Conservation (phyloP, 140 eudicot species). For the Bidens hawaiensis region DNA sequence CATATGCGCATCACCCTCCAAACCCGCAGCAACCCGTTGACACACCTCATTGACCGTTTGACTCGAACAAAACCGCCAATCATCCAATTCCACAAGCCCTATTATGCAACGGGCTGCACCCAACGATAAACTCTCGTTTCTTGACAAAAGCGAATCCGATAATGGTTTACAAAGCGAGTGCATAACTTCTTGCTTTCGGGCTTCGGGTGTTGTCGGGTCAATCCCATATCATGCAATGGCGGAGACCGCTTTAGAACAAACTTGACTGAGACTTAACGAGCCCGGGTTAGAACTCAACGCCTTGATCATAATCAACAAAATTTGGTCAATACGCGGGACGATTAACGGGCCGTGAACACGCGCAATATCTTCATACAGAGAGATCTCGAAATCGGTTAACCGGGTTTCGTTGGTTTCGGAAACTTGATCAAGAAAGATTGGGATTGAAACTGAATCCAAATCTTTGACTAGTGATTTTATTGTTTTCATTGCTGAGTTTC, state of each 20-base stretch:
- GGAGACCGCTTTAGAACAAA: constrained; percentile 83
- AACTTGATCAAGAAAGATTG: constrained; percentile 80
- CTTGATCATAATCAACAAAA: constrained; percentile 65
- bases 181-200: constrained; percentile 46
- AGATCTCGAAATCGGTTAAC: constrained; percentile 60
- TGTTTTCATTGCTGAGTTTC: constrained; percentile 94
- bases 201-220: constrained; percentile 76
- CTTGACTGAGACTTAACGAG: constrained; percentile 80
- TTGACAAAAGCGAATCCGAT: constrained; percentile 69
- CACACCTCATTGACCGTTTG: constrained; percentile 85
- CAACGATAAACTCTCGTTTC: constrained; percentile 65
- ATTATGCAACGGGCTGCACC: constrained; percentile 84
- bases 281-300: constrained; percentile 60
- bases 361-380: constrained; percentile 83
- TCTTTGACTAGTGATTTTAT: constrained; percentile 72
- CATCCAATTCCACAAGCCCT: constrained; percentile 77
- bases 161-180: constrained; percentile 79
- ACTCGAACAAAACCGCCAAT: constrained; percentile 73
- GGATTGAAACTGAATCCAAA: constrained; percentile 74
- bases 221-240: constrained; percentile 81
- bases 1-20: constrained; percentile 76
- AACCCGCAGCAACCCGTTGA: constrained; percentile 63
- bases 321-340: constrained; percentile 66
- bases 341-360: constrained; percentile 85
- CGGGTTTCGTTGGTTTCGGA: constrained; percentile 85